Conservation (phyloP, 352 stramenopile genomes). For the Pythium plurisporium region DNA sequence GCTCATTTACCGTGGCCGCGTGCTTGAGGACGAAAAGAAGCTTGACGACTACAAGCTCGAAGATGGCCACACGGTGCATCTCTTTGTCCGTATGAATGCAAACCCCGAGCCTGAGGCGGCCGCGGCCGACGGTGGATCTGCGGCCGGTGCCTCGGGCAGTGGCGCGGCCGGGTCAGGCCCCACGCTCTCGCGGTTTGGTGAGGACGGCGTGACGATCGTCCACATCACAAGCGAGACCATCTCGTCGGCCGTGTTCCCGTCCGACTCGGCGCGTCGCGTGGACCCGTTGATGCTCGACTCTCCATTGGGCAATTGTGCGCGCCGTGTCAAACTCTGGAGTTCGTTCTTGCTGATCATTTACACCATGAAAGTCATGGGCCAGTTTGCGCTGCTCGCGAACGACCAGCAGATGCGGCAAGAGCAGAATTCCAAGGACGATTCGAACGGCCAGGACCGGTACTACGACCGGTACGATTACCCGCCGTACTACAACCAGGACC, state of each 20-base stretch:
- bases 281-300: constrained; percentile 85
- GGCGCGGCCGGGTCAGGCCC: constrained; percentile 16
- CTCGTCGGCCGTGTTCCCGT: constrained; percentile 81
- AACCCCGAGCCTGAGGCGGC: constrained; percentile 54
- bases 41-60: constrained; percentile 88
- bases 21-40: constrained; percentile 75
- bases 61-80: constrained; percentile 88
- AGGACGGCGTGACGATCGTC: constrained; percentile 53
- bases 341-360: constrained; percentile 87
- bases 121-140: not conserved
- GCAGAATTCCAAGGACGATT: constrained; percentile 21
- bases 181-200: constrained; percentile 33
- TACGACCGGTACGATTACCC: constrained; percentile 73
- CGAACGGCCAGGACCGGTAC: constrained; percentile 28
- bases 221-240: constrained; percentile 79
- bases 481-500: constrained; percentile 76
- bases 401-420: constrained; percentile 62
- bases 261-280: constrained; percentile 72
- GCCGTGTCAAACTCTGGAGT: constrained; percentile 84
- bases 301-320: constrained; percentile 71
- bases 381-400: constrained; percentile 80
- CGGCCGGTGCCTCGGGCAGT: constrained; percentile 9
- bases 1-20: constrained; percentile 89
- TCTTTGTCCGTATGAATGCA: constrained; percentile 79
- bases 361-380: constrained; percentile 88